Conservation (phyloP, 768 basidiomycete species). For the Daedalea quercina region DNA sequence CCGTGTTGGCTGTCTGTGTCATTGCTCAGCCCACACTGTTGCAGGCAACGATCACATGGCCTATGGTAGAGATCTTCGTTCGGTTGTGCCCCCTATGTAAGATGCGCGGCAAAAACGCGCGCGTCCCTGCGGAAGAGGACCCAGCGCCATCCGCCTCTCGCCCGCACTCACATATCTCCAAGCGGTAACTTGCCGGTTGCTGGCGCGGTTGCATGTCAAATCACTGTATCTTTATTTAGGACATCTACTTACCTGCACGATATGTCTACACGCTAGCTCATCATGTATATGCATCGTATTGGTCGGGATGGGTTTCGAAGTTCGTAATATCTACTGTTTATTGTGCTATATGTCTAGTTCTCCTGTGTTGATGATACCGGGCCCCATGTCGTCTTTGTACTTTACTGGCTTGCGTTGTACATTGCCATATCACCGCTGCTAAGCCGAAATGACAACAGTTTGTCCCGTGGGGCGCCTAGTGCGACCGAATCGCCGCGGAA, state of each 20-base stretch:
- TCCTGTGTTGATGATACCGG: not conserved
- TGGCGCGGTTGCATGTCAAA: not conserved
- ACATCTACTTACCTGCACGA: not conserved
- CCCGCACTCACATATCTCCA: not conserved
- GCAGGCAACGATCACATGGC: conserved; percentile 64
- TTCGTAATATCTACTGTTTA: not conserved
- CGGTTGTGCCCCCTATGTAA: conserved; percentile 53
- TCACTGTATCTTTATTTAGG: not conserved
- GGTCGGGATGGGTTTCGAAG: not conserved
- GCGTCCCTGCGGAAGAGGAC: conserved; percentile 10
- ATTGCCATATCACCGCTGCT: not conserved
- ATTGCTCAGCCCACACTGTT: conserved; percentile 6
- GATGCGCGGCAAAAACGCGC: conserved; percentile 31
- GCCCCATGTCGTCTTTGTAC: too few relatives aligned
- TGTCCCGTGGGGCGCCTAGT: too few relatives aligned
- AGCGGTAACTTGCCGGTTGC: not conserved
- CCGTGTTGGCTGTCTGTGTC: not conserved
- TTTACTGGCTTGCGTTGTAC: not conserved
- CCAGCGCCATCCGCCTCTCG: not conserved
- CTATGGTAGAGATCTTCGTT: conserved; percentile 64
- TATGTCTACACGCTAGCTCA: not conserved
- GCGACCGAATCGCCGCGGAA: not conserved
- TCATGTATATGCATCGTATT: not conserved
- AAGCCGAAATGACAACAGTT: not conserved
- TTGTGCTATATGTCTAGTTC: not conserved